Evolutionary conservation across 192 early-diverging fungal genomes (phyloP), one percentile per base, ranked within the genome.

Genomic region (Pecoramyces ruminantium): DNA sequence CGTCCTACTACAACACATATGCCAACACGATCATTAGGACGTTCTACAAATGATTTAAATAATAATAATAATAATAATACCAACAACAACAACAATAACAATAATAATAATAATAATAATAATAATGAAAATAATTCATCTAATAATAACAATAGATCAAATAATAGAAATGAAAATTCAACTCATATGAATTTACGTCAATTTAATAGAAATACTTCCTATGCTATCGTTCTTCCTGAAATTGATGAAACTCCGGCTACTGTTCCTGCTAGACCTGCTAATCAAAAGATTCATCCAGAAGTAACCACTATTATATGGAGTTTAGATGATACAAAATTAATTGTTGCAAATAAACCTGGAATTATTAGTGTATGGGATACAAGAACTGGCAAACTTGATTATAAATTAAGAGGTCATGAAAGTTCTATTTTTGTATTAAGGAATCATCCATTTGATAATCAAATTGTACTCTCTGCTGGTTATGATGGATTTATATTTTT

Each of bases 401-500:
- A 86, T 67, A 84, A 85, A 13, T 82, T 94, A 17, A 84, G 84
- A 28, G 92, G 87, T 0, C 93, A 94, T 79, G 85, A 85, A 12
- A 86, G 83, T 21, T 91, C 93, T 15, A 87, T 93, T 8, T 97
- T 92, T 83, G 93, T 92, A 1, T 83, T 95, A 14, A 92, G 92
- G 79, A 86, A 90, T 1, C 94, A 96, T 83, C 96, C 96, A 1
- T 79, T 83, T 4, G 93, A 95, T 78, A 85, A 86, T 14, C 86
- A 87, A n/a, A 87, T 94, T 2, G 84, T 95, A 4, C 84, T 97
- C 28, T 93, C 93, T 9, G 95, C 92, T 14, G 92, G 92, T 4
- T 94, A 95, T 84, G 95, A 96, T 81, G 95, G 94, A 28, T 87
- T 89, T 4, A 87, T 94, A 9, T 89, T 95, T 51, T 80, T 96